phyloP scores from a whole-genome alignment of 148 eudicot species.

The Dysphania ambrosioides region DNA sequence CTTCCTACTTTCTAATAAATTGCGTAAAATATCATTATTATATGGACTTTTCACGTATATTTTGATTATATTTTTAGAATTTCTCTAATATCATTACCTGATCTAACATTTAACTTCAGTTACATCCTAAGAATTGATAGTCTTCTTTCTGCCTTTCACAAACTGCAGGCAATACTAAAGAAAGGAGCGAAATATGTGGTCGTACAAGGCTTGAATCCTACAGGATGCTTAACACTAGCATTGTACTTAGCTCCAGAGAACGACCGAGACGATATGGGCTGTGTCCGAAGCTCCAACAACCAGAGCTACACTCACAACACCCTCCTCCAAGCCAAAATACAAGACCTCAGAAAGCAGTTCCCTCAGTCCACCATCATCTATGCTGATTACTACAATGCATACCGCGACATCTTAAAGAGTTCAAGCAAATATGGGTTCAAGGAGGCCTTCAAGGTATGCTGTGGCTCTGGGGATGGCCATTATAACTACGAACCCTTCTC shows the following conservation, averaged over 20 bases:
- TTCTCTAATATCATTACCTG: no score
- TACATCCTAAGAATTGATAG: background rate
- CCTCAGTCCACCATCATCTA: constrained; percentile 54
- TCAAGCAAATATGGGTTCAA: constrained; percentile 42
- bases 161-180: constrained; percentile 50
- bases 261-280: constrained; percentile 64
- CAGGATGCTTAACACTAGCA: constrained; percentile 77
- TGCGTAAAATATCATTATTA: no score
- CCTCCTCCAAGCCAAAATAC: constrained; percentile 44
- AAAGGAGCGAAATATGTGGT: constrained; percentile 79
- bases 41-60: no score
- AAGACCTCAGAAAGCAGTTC: constrained; percentile 35
- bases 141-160: background rate
- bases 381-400: constrained; percentile 70
- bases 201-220: constrained; percentile 79
- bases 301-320: constrained; percentile 51
- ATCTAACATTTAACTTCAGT: background rate
- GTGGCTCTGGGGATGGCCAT: constrained; percentile 55
- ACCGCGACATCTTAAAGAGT: constrained; percentile 39
- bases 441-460: constrained; percentile 65
- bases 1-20: no score
- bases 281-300: constrained; percentile 46
- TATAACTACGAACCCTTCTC: constrained; percentile 46
- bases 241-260: constrained; percentile 37
- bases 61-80: no score